These are phyloP conservation scores for Coniochaeta sp. DNA, from an alignment of 2,329 filamentous ascomycete genomes.

Conservation along the genomic window DNA sequence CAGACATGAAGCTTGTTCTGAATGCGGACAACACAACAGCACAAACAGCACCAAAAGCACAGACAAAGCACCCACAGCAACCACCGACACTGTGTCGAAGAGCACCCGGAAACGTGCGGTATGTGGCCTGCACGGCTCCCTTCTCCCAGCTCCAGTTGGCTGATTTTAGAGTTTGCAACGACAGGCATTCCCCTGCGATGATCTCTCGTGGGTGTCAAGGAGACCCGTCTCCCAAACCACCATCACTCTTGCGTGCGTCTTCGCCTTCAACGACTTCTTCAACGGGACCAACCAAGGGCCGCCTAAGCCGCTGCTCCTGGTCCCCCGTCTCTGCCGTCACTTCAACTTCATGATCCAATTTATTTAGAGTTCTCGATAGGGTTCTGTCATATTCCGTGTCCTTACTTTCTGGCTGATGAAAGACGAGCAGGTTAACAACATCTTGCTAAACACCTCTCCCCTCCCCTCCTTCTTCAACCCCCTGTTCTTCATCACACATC, in stretches of 20 bases:
- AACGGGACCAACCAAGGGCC: background rate
- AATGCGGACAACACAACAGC: too few relatives aligned
- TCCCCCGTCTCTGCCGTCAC: too few relatives aligned
- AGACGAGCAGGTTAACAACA: too few relatives aligned
- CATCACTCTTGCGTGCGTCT: slow-evolving; percentile 1
- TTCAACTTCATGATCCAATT: background rate
- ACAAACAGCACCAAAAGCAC: too few relatives aligned
- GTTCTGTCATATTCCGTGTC: too few relatives aligned
- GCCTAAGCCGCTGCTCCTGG: too few relatives aligned
- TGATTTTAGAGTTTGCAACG: background rate
- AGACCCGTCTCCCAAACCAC: background rate
- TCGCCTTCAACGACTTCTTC: background rate
- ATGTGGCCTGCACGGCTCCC: background rate
- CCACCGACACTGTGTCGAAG: background rate
- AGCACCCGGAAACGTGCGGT: background rate
- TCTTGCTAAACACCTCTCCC: too few relatives aligned
- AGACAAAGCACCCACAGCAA: too few relatives aligned
- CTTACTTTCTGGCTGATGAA: too few relatives aligned
- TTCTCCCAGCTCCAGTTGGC: background rate
- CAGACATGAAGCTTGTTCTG: background rate
- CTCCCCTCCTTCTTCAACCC: background rate
- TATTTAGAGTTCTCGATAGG: background rate
- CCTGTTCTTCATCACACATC: background rate
- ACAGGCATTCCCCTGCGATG: background rate
- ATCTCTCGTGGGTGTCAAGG: background rate